These are phyloP conservation scores for Sanghuangporus weigelae DNA, from an alignment of 1,284 basidiomycete genomes.

Conservation along the genomic window DNA sequence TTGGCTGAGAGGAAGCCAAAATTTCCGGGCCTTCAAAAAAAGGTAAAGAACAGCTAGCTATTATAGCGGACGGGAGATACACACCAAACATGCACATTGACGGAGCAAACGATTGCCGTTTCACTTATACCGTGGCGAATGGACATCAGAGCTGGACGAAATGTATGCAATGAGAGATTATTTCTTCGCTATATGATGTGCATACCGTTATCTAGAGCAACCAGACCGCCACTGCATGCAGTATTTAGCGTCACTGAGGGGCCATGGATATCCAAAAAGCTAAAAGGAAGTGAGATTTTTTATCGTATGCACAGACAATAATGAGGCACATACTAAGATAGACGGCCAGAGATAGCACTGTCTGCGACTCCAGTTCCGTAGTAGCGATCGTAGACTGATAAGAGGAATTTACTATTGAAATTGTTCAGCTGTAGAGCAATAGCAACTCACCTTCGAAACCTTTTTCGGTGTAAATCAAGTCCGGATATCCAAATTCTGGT, in stretches of 20 bases:
- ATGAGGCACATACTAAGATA: slow-evolving; percentile 30
- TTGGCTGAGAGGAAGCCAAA: slow-evolving; percentile 29
- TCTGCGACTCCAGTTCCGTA: slow-evolving; percentile 31
- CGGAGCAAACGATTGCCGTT: slow-evolving; percentile 30
- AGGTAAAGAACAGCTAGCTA: not conserved
- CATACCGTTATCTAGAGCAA: slow-evolving; percentile 32
- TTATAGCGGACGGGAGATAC: not conserved
- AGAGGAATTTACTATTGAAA: not conserved
- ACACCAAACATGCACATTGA: slow-evolving; percentile 31
- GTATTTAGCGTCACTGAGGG: slow-evolving; percentile 34
- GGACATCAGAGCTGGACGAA: slow-evolving; percentile 27
- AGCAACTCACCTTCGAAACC: slow-evolving; percentile 28
- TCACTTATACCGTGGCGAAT: slow-evolving; percentile 30
- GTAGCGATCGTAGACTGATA: slow-evolving; percentile 29
- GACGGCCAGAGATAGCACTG: slow-evolving; percentile 31
- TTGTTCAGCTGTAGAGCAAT: not conserved
- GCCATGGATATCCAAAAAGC: slow-evolving; percentile 32
- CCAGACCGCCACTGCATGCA: slow-evolving; percentile 33
- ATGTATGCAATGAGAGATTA: not conserved
- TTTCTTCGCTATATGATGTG: not conserved
- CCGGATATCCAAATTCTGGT: slow-evolving; percentile 29
- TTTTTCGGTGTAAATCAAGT: slow-evolving; percentile 28
- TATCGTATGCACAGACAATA: not conserved
- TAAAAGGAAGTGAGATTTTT: slow-evolving; percentile 13
- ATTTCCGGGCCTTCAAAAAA: slow-evolving; percentile 17